These are phyloP conservation scores for Aureobasidium leucospermi DNA, from an alignment of 2,329 filamentous ascomycete genomes.

Conservation along the genomic window DNA sequence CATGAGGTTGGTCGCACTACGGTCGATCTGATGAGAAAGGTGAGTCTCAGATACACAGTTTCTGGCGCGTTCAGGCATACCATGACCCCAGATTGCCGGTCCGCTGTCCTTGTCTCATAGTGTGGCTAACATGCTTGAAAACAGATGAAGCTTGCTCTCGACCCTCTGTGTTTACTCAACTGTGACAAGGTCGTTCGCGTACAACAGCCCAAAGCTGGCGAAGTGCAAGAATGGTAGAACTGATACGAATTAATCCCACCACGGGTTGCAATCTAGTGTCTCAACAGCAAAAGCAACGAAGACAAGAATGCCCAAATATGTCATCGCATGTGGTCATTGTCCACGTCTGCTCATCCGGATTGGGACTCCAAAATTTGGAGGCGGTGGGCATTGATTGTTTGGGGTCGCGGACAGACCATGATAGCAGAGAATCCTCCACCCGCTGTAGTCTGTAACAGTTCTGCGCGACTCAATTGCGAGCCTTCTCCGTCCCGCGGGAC, in stretches of 20 bases:
- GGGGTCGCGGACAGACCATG: slow-evolving; percentile 1
- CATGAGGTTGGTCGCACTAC: slow-evolving; percentile 69
- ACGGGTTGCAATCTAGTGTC: not conserved
- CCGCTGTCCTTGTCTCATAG: not conserved
- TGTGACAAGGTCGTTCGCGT: slow-evolving; percentile 59
- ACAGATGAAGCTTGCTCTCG: slow-evolving; percentile 72
- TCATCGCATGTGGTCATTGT: slow-evolving; percentile 1
- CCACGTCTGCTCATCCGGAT: not conserved
- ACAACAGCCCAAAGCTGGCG: slow-evolving; percentile 41
- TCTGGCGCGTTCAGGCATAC: not conserved
- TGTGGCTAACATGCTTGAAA: slow-evolving; percentile 6
- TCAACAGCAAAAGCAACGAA: not conserved
- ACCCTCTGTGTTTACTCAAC: slow-evolving; percentile 62
- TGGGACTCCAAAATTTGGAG: not conserved
- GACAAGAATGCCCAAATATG: not conserved
- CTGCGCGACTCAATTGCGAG: slow-evolving; percentile 8
- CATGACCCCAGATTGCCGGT: not conserved
- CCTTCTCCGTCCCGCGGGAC: slow-evolving; percentile 5
- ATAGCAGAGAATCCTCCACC: not conserved
- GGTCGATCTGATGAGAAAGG: slow-evolving; percentile 77
- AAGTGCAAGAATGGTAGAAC: slow-evolving; percentile 35
- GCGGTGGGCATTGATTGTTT: slow-evolving; percentile 8
- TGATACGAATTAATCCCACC: not conserved
- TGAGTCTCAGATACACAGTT: slow-evolving; percentile 31
- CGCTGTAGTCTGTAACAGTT: not conserved